phyloP scores from a whole-genome alignment of 192 early-diverging fungal genomes.

The Jimgerdemannia lactiflua region DNA sequence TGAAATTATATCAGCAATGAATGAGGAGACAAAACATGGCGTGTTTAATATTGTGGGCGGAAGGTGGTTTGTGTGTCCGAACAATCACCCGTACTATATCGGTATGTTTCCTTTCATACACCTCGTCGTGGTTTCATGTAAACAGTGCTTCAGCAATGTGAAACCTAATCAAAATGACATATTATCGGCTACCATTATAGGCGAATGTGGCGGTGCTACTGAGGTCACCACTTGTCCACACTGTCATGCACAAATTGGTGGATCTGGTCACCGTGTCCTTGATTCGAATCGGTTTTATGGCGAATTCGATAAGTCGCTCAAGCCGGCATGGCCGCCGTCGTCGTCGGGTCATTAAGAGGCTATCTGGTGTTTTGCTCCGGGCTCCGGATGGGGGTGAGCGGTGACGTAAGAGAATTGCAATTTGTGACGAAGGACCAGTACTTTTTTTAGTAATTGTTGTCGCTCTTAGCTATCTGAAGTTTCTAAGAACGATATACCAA shows the following conservation, averaged over 20 bases:
- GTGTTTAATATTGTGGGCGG: slow-evolving; percentile 26
- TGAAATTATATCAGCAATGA: slow-evolving; percentile 33
- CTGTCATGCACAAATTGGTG: slow-evolving; percentile 25
- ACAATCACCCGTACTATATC: slow-evolving; percentile 37
- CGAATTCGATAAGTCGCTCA: slow-evolving; percentile 29
- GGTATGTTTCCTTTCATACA: slow-evolving; percentile 10
- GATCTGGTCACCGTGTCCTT: slow-evolving; percentile 23
- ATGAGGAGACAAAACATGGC: slow-evolving; percentile 14
- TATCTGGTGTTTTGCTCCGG: too few species aligned
- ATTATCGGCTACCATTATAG: slow-evolving; percentile 4
- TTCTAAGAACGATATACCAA: too few species aligned
- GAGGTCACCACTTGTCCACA: slow-evolving; percentile 29
- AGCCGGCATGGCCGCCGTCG: slow-evolving; percentile 25
- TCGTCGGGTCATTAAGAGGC: neutral
- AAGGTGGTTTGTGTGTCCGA: slow-evolving; percentile 38
- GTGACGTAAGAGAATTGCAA: neutral
- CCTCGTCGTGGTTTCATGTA: too few species aligned
- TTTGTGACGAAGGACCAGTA: too few species aligned
- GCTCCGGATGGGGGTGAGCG: too few species aligned
- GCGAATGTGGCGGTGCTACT: slow-evolving; percentile 37
- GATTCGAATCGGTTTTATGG: slow-evolving; percentile 32
- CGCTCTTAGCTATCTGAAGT: too few species aligned
- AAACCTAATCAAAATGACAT: neutral
- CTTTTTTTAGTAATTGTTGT: too few species aligned
- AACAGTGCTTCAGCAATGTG: too few species aligned